A percentile compares a stretch with the other conserved stretches of the same genome.
Evolutionary conservation across 73 alveolate species (phyloP).

Genomic region (Paramecium sonneborni): DNA sequence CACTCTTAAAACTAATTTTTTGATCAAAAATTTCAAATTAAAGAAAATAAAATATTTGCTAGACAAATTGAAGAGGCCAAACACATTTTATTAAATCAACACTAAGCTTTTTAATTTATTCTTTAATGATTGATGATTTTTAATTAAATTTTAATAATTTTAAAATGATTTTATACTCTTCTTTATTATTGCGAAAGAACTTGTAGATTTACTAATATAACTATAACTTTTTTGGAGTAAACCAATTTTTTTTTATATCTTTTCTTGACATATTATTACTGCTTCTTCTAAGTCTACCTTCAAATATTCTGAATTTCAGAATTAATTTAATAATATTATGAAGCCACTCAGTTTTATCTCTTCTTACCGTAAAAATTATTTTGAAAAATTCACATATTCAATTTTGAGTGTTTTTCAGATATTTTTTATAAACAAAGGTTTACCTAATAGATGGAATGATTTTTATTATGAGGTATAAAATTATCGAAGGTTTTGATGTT

Average conservation of each 20-base stretch:
- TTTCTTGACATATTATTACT: neutral
- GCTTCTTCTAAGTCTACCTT: neutral
- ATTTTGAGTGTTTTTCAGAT: no score
- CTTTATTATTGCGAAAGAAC: neutral
- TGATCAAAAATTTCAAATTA: neutral
- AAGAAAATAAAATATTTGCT: neutral
- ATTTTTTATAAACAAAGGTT: no score
- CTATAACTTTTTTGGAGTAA: neutral
- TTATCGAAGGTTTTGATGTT: no score
- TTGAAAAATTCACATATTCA: no score
- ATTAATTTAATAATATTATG: no score
- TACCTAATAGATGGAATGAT: no score
- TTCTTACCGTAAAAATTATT: no score
- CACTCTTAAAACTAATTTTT: neutral
- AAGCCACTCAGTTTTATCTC: no score
- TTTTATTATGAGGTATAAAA: no score
- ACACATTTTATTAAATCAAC: neutral
- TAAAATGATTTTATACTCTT: neutral
- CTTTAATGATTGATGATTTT: neutral
- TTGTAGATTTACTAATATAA: neutral
- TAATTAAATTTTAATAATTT: neutral
- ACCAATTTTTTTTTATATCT: neutral
- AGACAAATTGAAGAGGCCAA: neutral
- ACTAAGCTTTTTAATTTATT: neutral
- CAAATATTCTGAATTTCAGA: no score